phyloP scores from a whole-genome alignment of 139 green algal species.

The Micractinium conductrix region DNA sequence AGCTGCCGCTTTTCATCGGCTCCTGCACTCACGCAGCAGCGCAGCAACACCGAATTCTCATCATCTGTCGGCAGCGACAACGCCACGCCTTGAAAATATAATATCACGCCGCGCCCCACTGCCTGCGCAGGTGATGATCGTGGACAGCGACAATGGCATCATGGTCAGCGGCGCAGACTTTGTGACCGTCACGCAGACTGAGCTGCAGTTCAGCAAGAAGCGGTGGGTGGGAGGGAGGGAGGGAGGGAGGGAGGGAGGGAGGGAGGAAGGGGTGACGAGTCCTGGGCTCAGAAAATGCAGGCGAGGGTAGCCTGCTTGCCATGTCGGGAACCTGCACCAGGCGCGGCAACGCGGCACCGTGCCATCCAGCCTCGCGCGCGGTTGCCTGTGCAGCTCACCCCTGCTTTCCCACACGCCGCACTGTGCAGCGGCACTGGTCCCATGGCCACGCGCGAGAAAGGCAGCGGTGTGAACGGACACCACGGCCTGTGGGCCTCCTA shows the following conservation, averaged over 20 bases:
- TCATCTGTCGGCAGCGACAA: no score
- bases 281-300: no score
- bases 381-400: not conserved
- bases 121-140: not conserved
- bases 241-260: no score
- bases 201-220: not conserved
- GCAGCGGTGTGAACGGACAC: slow-evolving; percentile 18
- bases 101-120: no score
- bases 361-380: not conserved
- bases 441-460: not conserved
- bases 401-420: not conserved
- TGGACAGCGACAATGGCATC: slow-evolving; percentile 6
- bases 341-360: no score
- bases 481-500: not conserved
- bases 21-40: no score
- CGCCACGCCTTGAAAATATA: no score
- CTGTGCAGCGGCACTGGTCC: not conserved
- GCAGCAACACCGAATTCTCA: no score
- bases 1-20: no score
- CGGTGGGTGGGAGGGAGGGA: not conserved
- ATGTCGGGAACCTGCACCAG: no score
- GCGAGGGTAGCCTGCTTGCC: not conserved
- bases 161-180: not conserved
- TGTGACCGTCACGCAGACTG: not conserved
- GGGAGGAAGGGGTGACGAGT: no score